Conservation (phyloP, 345 rosid species). For the Syzygium oleosum region DNA sequence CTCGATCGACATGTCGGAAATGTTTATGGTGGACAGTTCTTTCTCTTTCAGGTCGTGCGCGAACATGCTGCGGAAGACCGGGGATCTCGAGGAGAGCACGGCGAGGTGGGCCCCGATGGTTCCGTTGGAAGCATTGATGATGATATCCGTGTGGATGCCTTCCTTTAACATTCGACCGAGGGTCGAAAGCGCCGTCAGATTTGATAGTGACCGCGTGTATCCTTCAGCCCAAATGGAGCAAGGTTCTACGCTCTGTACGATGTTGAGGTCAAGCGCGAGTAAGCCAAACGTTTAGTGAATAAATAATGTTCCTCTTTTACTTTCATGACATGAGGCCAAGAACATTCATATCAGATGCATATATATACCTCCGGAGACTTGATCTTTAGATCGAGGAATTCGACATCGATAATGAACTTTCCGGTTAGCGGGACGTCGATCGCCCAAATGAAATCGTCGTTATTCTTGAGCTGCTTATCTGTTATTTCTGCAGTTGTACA, state of each 20-base stretch:
- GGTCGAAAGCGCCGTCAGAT: slow-evolving; percentile 46
- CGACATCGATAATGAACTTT: slow-evolving; percentile 82
- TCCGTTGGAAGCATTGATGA: slow-evolving; percentile 65
- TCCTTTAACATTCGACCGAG: slow-evolving; percentile 82
- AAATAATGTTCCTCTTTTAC: neutral
- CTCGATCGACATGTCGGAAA: slow-evolving; percentile 74
- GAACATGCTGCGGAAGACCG: slow-evolving; percentile 89
- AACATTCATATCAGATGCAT: neutral
- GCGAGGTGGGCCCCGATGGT: slow-evolving; percentile 90
- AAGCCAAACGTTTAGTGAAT: neutral
- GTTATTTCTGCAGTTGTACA: slow-evolving; percentile 42
- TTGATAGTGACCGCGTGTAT: slow-evolving; percentile 27
- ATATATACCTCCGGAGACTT: slow-evolving; percentile 48
- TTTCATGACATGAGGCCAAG: neutral
- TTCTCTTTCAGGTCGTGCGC: slow-evolving; percentile 85
- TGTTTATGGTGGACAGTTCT: slow-evolving; percentile 62
- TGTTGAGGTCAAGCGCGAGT: neutral
- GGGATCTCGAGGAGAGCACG: slow-evolving; percentile 79
- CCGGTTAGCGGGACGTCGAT: slow-evolving; percentile 78
- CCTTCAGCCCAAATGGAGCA: slow-evolving; percentile 81
- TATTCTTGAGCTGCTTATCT: slow-evolving; percentile 67
- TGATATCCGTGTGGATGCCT: slow-evolving; percentile 74
- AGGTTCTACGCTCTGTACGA: slow-evolving; percentile 57
- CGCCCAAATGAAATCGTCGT: slow-evolving; percentile 77
- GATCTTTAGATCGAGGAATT: slow-evolving; percentile 76